These are phyloP conservation scores for Pontederia paniculata DNA, from an alignment of 176 grass and related monocot genomes.

Conservation along the genomic window DNA sequence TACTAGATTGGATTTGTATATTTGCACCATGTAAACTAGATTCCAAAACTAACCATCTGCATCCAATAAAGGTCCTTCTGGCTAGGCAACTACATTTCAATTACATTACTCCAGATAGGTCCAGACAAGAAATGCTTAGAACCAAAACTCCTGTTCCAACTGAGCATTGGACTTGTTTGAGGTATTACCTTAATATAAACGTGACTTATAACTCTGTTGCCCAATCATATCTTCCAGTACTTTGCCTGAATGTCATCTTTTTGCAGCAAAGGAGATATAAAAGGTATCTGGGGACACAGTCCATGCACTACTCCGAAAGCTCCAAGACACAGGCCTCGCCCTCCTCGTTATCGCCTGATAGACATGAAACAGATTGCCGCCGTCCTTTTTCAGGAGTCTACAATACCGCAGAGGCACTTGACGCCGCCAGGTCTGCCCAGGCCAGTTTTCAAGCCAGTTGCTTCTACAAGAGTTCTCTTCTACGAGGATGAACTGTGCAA, in stretches of 20 bases:
- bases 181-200: conserved; percentile 25
- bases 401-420: conserved; percentile 30
- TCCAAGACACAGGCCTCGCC: conserved; percentile 49
- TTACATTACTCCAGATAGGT: conserved; percentile 71
- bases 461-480: conserved; percentile 49
- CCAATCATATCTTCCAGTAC: conserved; percentile 1
- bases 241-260: conserved; percentile 3
- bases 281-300: conserved; percentile 28
- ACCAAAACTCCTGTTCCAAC: conserved; percentile 56
- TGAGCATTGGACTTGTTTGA: conserved; percentile 68
- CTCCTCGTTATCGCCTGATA: conserved; percentile 37
- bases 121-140: conserved; percentile 60
- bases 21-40: neutral
- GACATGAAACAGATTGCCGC: conserved; percentile 71
- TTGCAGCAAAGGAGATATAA: conserved; percentile 43
- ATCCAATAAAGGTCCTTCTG: conserved; percentile 54
- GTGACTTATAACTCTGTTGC: neutral
- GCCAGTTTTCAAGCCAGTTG: conserved; percentile 42
- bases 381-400: conserved; percentile 72
- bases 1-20: too few species aligned
- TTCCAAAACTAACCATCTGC: neutral
- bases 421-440: conserved; percentile 65
- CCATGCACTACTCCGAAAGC: conserved; percentile 66
- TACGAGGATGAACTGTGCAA: conserved; percentile 85
- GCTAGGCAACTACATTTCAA: conserved; percentile 84